Conservation (phyloP, 345 rosid genomes). For the Cardamine resedifolia region DNA sequence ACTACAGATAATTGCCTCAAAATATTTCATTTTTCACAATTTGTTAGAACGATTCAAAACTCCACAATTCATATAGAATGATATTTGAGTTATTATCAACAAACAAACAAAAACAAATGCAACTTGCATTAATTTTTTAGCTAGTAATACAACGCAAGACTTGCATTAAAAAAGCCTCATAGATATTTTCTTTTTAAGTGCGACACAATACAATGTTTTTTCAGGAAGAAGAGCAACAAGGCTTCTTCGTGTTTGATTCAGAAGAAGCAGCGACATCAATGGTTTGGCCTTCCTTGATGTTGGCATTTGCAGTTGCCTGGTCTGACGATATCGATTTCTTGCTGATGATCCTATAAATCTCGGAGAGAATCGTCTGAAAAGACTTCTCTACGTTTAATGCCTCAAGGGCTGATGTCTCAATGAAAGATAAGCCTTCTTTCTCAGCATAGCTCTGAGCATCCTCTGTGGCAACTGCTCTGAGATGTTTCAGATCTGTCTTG, state of each 20-base stretch:
- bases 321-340: slow-evolving; percentile 83
- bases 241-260: slow-evolving; percentile 58
- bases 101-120: neutral
- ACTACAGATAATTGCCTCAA: neutral
- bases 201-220: slow-evolving; percentile 21
- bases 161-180: neutral
- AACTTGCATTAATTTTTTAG: slow-evolving; percentile 7
- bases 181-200: slow-evolving; percentile 8
- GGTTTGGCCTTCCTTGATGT: slow-evolving; percentile 80
- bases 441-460: slow-evolving; percentile 89
- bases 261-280: slow-evolving; percentile 66
- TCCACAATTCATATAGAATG: slow-evolving; percentile 5
- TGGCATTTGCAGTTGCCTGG: slow-evolving; percentile 48
- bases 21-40: neutral
- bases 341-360: slow-evolving; percentile 83
- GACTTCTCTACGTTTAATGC: slow-evolving; percentile 87
- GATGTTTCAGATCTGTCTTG: slow-evolving; percentile 95
- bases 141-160: slow-evolving; percentile 17
- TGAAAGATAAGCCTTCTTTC: slow-evolving; percentile 88
- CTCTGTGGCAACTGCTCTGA: slow-evolving; percentile 87
- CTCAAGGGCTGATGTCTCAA: slow-evolving; percentile 93
- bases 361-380: slow-evolving; percentile 75
- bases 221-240: slow-evolving; percentile 83
- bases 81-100: slow-evolving; percentile 12
- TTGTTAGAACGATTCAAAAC: neutral